These are phyloP conservation scores for Microbotryum scabiosae DNA, from an alignment of 1,284 basidiomycete species.

Conservation along the genomic window DNA sequence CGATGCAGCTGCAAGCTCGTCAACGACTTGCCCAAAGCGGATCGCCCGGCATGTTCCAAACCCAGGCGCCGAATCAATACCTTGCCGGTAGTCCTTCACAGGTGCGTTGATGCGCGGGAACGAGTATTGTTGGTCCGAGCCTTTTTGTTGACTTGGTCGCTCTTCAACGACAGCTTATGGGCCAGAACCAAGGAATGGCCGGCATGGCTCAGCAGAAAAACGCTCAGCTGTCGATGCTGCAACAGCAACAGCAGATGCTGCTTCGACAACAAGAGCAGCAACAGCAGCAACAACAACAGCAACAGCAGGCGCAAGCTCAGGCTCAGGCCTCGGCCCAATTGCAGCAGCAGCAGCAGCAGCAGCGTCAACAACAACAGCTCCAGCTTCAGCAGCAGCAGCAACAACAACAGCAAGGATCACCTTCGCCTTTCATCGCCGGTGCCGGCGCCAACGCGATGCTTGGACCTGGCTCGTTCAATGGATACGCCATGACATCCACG, in stretches of 20 bases:
- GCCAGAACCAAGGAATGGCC: background rate
- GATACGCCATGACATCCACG: too few species aligned
- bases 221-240: background rate
- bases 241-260: background rate
- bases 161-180: background rate
- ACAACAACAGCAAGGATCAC: background rate
- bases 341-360: background rate
- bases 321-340: background rate
- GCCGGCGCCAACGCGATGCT: background rate
- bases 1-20: too few species aligned
- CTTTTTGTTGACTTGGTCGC: too few species aligned
- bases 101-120: too few species aligned
- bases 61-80: too few species aligned
- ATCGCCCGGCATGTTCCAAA: too few species aligned
- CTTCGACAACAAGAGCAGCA: background rate
- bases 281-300: background rate
- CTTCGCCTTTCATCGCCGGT: constrained; percentile 5
- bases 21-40: too few species aligned
- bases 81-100: too few species aligned
- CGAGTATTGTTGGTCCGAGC: too few species aligned
- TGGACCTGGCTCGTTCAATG: too few species aligned
- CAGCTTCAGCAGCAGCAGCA: constrained; percentile 2
- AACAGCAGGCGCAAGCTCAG: background rate
- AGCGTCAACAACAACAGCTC: background rate
- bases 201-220: background rate